Evolutionary conservation across 2,329 filamentous ascomycete species (phyloP).

Genomic region (Zarea fungicola): DNA sequence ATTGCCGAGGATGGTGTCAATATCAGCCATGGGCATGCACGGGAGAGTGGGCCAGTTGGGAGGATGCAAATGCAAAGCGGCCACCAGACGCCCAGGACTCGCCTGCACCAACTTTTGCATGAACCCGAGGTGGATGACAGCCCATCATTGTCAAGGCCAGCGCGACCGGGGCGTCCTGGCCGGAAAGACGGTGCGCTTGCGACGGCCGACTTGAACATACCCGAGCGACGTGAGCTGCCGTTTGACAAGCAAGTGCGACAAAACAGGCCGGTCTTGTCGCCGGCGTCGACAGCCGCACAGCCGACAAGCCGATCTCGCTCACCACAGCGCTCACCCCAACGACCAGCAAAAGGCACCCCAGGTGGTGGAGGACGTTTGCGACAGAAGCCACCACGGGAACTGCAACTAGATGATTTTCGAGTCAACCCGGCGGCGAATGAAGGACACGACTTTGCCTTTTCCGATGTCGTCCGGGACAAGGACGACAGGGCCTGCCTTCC

Average conservation of each 20-base stretch:
- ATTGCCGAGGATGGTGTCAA: slow-evolving; percentile 45
- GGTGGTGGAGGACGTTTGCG: too few species aligned
- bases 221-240: slow-evolving; percentile 38
- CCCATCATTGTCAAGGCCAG: slow-evolving; percentile 22
- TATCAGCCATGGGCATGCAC: slow-evolving; percentile 18
- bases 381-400: slow-evolving; percentile 47
- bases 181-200: slow-evolving; percentile 16
- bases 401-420: slow-evolving; percentile 71
- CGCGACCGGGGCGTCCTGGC: slow-evolving; percentile 20
- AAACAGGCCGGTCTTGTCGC: not conserved
- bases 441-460: slow-evolving; percentile 66
- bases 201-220: slow-evolving; percentile 26
- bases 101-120: slow-evolving; percentile 31
- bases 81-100: slow-evolving; percentile 20
- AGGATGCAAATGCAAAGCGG: slow-evolving; percentile 12
- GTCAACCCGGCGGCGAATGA: slow-evolving; percentile 70
- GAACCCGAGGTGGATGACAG: slow-evolving; percentile 20
- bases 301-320: slow-evolving; percentile 14
- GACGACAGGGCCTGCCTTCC: slow-evolving; percentile 64
- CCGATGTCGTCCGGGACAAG: slow-evolving; percentile 67
- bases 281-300: not conserved
- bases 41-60: slow-evolving; percentile 4
- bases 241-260: slow-evolving; percentile 26
- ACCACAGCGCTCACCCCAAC: slow-evolving; percentile 14
- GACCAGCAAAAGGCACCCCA: slow-evolving; percentile 20